Evolutionary conservation across 352 stramenopile species (phyloP).

Genomic region (Pythium sp.): DNA sequence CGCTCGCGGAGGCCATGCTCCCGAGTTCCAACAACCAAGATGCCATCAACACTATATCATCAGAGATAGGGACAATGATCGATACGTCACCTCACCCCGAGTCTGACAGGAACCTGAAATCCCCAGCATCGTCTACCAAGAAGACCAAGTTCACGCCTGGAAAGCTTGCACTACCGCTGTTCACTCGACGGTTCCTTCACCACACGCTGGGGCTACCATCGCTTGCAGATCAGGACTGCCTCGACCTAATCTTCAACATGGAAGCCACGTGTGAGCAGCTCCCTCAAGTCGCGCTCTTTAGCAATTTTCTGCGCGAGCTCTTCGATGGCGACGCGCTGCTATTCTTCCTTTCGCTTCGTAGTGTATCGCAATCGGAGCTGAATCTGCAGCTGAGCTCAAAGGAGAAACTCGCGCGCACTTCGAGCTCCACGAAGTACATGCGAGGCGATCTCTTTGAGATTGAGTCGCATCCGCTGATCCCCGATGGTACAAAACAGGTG

Average conservation of each 20-base stretch:
- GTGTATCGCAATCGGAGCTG: conserved; percentile 44
- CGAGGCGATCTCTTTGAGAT: conserved; percentile 28
- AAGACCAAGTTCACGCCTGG: neutral
- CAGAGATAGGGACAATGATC: neutral
- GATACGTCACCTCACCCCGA: conserved; percentile 8
- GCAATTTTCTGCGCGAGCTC: conserved; percentile 65
- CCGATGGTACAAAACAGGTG: conserved; percentile 59
- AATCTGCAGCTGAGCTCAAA: conserved; percentile 55
- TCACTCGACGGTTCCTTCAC: conserved; percentile 50
- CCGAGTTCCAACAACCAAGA: neutral
- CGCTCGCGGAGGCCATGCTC: conserved; percentile 24
- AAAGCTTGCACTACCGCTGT: conserved; percentile 53
- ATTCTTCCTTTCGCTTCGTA: conserved; percentile 58
- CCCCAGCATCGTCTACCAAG: neutral
- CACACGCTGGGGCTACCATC: conserved; percentile 45
- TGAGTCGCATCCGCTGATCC: conserved; percentile 41
- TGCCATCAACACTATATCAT: neutral
- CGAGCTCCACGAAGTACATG: conserved; percentile 44
- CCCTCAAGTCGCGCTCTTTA: conserved; percentile 49
- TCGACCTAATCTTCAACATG: conserved; percentile 72
- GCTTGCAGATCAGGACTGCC: conserved; percentile 66
- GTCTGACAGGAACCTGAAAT: neutral
- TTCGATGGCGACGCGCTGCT: conserved; percentile 60
- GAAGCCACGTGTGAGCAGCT: conserved; percentile 47
- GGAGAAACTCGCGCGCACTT: conserved; percentile 57